These are phyloP conservation scores for Raphanus hybrid DNA, from an alignment of 441 rosid genomes.

Conservation along the genomic window DNA sequence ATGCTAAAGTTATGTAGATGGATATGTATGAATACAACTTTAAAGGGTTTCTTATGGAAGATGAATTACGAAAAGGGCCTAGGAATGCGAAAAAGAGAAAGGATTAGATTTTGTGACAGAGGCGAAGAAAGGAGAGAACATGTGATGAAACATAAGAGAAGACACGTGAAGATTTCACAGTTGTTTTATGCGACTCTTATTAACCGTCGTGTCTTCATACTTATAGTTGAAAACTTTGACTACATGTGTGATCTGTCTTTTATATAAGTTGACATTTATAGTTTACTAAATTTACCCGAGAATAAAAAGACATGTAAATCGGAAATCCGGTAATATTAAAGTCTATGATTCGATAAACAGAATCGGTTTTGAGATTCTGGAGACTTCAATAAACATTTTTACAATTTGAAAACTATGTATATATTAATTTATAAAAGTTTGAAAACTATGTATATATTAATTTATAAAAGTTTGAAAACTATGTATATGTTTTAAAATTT, in stretches of 20 bases:
- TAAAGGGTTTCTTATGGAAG: background rate
- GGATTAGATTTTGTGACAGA: constrained; percentile 27
- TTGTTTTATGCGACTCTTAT: constrained; percentile 29
- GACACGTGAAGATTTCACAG: constrained; percentile 41
- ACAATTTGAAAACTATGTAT: too few relatives aligned
- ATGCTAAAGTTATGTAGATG: constrained; percentile 29
- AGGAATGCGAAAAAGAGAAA: constrained; percentile 34
- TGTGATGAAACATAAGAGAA: constrained; percentile 40
- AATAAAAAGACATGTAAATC: too few relatives aligned
- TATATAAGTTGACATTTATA: background rate
- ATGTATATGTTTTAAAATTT: too few relatives aligned
- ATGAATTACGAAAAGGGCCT: constrained; percentile 12
- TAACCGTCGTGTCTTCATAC: constrained; percentile 33
- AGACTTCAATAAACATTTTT: background rate
- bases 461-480: too few relatives aligned
- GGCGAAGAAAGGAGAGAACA: constrained; percentile 30
- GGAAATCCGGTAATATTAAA: background rate
- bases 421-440: too few relatives aligned
- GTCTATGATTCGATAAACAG: background rate
- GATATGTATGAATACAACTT: background rate
- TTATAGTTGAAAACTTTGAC: constrained; percentile 41
- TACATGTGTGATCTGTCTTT: constrained; percentile 34
- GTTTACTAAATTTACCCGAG: background rate
- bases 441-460: too few relatives aligned
- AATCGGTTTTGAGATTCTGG: background rate